A percentile compares a stretch with the other conserved stretches of the same genome.
Evolutionary conservation across 2,329 filamentous ascomycete species (phyloP).

Genomic region (Pseudogymnoascus sp.): DNA sequence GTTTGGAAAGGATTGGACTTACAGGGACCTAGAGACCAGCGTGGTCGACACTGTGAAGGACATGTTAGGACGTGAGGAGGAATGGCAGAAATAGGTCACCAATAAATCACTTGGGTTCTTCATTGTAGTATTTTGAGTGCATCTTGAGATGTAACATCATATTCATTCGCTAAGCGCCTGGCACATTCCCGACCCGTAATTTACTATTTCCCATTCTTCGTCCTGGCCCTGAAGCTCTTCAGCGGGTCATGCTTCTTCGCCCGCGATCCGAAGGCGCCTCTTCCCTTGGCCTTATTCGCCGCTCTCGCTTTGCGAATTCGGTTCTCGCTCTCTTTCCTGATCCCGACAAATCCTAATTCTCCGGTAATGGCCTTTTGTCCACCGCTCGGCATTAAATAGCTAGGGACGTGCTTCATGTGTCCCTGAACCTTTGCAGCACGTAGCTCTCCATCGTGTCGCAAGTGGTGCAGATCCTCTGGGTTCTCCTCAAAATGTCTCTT

Average conservation of each 20-base stretch:
- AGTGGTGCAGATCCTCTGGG: conserved; percentile 75
- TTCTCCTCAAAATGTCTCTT: conserved; percentile 97
- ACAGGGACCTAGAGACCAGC: conserved; percentile 24
- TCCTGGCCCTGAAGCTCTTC: conserved; percentile 76
- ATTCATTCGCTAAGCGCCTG: conserved; percentile 6
- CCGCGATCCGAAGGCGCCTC: conserved; percentile 36
- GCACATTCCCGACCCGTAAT: neutral
- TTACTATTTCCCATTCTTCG: conserved; percentile 53
- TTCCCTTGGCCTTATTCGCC: conserved; percentile 42
- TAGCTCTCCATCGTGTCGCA: conserved; percentile 85
- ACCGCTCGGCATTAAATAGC: conserved; percentile 77
- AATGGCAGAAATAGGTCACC: conserved; percentile 7
- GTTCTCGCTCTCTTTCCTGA: conserved; percentile 46
- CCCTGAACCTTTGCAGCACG: conserved; percentile 76
- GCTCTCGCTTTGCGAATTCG: conserved; percentile 35
- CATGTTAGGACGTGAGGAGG: conserved; percentile 24
- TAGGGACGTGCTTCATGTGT: conserved; percentile 89
- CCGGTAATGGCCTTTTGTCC: conserved; percentile 61
- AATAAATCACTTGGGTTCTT: neutral
- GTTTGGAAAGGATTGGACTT: conserved; percentile 20
- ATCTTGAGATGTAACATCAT: neutral
- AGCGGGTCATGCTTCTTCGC: conserved; percentile 68
- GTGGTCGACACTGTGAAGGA: conserved; percentile 23
- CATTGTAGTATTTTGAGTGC: neutral
- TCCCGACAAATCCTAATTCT: conserved; percentile 70